Conservation (phyloP, 2,329 filamentous ascomycete genomes). For the Westerdykella sp. region DNA sequence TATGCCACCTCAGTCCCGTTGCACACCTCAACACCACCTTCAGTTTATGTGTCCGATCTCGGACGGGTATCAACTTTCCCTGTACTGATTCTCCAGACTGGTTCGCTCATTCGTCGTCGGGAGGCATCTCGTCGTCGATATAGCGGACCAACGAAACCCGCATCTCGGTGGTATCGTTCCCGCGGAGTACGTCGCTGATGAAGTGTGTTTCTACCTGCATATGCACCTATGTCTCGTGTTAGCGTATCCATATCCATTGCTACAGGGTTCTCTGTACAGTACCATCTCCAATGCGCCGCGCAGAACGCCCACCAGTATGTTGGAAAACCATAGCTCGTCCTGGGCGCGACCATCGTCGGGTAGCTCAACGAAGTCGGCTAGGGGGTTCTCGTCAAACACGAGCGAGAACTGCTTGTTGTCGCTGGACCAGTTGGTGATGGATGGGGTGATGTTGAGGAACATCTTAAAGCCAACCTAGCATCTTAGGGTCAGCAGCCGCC, state of each 20-base stretch:
- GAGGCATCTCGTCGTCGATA: slow-evolving; percentile 95
- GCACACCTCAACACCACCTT: too few species aligned
- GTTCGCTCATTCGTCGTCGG: slow-evolving; percentile 73
- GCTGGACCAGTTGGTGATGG: slow-evolving; percentile 89
- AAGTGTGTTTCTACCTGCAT: slow-evolving; percentile 99
- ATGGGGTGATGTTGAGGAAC: slow-evolving; percentile 92
- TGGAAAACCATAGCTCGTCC: slow-evolving; percentile 97
- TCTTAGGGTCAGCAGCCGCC: slow-evolving; percentile 5
- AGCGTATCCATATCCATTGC: slow-evolving; percentile 3
- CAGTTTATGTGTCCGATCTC: too few species aligned
- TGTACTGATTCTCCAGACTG: background rate
- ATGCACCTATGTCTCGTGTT: slow-evolving; percentile 54
- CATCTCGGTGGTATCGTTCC: slow-evolving; percentile 97
- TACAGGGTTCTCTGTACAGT: slow-evolving; percentile 68
- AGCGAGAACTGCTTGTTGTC: slow-evolving; percentile 96
- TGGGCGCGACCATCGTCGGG: slow-evolving; percentile 93
- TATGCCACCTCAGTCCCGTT: too few species aligned
- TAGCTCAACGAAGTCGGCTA: slow-evolving; percentile 95
- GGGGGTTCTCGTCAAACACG: slow-evolving; percentile 92
- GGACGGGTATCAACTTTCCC: too few species aligned
- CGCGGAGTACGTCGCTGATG: slow-evolving; percentile 84
- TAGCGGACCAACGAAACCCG: slow-evolving; percentile 84
- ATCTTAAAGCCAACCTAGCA: slow-evolving; percentile 93
- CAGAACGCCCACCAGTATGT: slow-evolving; percentile 89
- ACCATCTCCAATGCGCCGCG: slow-evolving; percentile 95